A percentile compares a stretch with the other conserved stretches of the same genome.
Conservation (phyloP, 73 alveolate species). For the Symbiodinium pilosum region DNA sequence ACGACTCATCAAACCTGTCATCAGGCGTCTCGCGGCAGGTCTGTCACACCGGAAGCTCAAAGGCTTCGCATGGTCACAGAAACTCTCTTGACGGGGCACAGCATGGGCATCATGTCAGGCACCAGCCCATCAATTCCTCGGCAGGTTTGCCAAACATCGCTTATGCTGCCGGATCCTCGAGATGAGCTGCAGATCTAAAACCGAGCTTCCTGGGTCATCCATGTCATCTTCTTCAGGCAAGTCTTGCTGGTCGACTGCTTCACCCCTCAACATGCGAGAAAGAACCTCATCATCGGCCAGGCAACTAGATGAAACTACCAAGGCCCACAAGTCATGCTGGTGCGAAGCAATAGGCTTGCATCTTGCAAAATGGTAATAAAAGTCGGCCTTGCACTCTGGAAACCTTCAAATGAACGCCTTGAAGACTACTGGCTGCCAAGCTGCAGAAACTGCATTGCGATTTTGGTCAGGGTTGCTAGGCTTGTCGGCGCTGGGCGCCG, state of each 20-base stretch:
- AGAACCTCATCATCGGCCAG: background rate
- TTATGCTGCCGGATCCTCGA: too few species aligned
- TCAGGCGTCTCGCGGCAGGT: too few species aligned
- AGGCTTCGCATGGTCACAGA: too few species aligned
- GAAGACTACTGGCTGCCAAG: background rate
- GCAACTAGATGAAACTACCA: too few species aligned
- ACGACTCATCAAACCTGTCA: background rate
- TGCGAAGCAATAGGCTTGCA: too few species aligned
- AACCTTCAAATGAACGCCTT: too few species aligned
- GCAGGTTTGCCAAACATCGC: background rate
- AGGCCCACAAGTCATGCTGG: too few species aligned
- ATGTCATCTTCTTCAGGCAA: background rate
- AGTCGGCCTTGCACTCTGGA: too few species aligned
- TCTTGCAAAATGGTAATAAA: too few species aligned
- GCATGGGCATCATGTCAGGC: background rate
- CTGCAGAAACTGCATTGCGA: background rate
- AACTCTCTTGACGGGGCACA: background rate
- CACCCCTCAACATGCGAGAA: slow-evolving; percentile 12
- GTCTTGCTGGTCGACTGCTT: background rate
- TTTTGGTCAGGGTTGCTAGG: background rate
- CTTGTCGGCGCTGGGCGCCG: background rate
- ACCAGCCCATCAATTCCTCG: background rate
- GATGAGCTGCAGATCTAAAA: background rate
- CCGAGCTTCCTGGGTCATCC: background rate
- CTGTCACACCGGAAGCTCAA: background rate